Conservation (phyloP, 352 stramenopile species). For the Phytophthora boehmeriae region DNA sequence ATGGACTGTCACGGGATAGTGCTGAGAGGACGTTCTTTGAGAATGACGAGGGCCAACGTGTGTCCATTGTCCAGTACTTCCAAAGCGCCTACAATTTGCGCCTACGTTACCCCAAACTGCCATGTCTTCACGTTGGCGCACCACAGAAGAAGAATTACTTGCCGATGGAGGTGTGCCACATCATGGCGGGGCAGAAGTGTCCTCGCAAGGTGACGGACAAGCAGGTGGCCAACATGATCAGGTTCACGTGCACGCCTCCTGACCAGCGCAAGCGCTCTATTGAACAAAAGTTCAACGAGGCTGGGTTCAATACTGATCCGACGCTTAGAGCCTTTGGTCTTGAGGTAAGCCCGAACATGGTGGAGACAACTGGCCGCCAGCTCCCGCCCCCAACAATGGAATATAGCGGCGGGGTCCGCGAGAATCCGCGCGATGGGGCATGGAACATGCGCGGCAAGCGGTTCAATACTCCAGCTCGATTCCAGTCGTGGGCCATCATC, state of each 20-base stretch:
- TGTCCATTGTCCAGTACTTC: slow-evolving; percentile 73
- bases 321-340: slow-evolving; percentile 63
- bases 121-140: slow-evolving; percentile 82
- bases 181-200: slow-evolving; percentile 73
- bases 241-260: slow-evolving; percentile 62
- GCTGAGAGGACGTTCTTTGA: slow-evolving; percentile 63
- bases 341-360: slow-evolving; percentile 59
- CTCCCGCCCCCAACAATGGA: slow-evolving; percentile 52
- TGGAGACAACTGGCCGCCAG: slow-evolving; percentile 50
- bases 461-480: slow-evolving; percentile 46
- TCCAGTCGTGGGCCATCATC: slow-evolving; percentile 58
- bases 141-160: slow-evolving; percentile 79
- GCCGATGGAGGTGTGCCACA: slow-evolving; percentile 84
- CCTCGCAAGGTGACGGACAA: slow-evolving; percentile 80
- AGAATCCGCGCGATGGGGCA: slow-evolving; percentile 56
- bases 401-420: slow-evolving; percentile 49
- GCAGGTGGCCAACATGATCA: slow-evolving; percentile 87
- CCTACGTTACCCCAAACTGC: slow-evolving; percentile 73
- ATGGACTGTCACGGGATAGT: slow-evolving; percentile 53
- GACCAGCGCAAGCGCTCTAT: slow-evolving; percentile 65
- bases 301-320: slow-evolving; percentile 59
- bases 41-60: slow-evolving; percentile 50
- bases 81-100: slow-evolving; percentile 48
- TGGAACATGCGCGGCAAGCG: slow-evolving; percentile 78
- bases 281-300: slow-evolving; percentile 62